Conservation (phyloP, 495 filamentous ascomycete genomes). For the Podospora pseudoanserina region DNA sequence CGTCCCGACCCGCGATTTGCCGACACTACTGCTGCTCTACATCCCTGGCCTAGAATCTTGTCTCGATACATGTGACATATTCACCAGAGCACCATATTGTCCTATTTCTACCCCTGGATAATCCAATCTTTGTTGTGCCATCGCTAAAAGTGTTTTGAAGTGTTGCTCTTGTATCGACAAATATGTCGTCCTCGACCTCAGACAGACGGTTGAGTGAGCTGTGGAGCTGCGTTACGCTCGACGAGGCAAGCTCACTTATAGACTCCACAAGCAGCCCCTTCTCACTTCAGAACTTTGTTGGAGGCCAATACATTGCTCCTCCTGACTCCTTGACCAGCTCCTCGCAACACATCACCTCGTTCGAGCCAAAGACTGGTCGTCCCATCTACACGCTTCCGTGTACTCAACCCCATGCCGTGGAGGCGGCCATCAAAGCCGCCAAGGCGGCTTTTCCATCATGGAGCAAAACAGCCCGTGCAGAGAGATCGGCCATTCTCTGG, state of each 20-base stretch:
- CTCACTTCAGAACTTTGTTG: conserved; percentile 18
- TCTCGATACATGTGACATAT: background rate
- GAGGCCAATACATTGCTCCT: conserved; percentile 11
- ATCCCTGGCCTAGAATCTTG: background rate
- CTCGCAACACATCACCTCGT: conserved; percentile 15
- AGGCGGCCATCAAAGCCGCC: conserved; percentile 21
- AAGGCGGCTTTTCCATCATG: conserved; percentile 24
- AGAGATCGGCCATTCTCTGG: conserved; percentile 22
- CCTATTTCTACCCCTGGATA: background rate
- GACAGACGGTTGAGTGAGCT: background rate
- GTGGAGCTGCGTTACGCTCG: conserved; percentile 20
- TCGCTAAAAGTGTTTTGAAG: background rate
- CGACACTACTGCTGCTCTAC: conserved; percentile 4
- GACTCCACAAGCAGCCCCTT: conserved; percentile 1
- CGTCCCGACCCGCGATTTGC: conserved; percentile 25
- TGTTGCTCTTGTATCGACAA: background rate
- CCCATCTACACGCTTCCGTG: conserved; percentile 19
- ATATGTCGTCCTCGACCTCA: background rate
- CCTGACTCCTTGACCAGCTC: background rate
- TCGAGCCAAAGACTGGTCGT: conserved; percentile 25
- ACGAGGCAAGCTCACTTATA: conserved; percentile 17
- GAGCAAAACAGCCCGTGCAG: conserved; percentile 24
- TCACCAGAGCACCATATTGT: background rate
- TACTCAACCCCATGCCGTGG: conserved; percentile 15
- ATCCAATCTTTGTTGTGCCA: background rate